Conservation (phyloP, 1,139 yeast genomes). For the Taiozyma onychis region DNA sequence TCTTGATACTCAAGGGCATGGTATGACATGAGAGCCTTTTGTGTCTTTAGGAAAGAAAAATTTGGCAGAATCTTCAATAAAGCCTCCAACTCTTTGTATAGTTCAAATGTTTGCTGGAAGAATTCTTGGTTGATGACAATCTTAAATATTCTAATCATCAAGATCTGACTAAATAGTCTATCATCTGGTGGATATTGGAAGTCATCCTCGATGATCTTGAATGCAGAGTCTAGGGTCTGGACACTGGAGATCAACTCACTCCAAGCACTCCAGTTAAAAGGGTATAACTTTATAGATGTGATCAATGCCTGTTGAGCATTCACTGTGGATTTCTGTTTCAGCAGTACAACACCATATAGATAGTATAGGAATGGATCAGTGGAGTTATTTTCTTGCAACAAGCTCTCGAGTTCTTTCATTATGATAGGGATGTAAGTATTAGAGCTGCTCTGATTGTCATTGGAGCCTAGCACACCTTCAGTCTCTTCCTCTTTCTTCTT, state of each 20-base stretch:
- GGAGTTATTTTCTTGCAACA: neutral
- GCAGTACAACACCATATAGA: conserved; percentile 59
- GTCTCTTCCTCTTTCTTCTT: conserved; percentile 66
- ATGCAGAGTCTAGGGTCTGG: conserved; percentile 58
- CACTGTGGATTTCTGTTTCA: conserved; percentile 52
- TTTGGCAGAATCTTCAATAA: conserved; percentile 55
- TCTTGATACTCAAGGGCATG: conserved; percentile 75
- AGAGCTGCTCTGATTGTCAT: conserved; percentile 32
- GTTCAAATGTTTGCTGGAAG: conserved; percentile 55
- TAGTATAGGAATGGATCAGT: conserved; percentile 59
- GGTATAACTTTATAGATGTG: conserved; percentile 52
- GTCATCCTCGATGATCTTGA: conserved; percentile 35
- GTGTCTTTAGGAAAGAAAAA: conserved; percentile 71
- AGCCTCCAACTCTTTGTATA: conserved; percentile 43
- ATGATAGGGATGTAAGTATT: conserved; percentile 25
- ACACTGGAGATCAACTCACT: conserved; percentile 68
- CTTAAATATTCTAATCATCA: conserved; percentile 67
- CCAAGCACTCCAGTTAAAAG: conserved; percentile 96
- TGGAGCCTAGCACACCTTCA: conserved; percentile 54
- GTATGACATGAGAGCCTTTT: conserved; percentile 74
- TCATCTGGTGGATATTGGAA: conserved; percentile 17
- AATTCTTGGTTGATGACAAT: conserved; percentile 74
- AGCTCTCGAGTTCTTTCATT: conserved; percentile 34
- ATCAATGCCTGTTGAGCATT: conserved; percentile 57
- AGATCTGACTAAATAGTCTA: conserved; percentile 14